Percentiles rank a stretch among this genome's conserved stretches.
phyloP scores from a whole-genome alignment of 2,329 filamentous ascomycete genomes.

The Tolypocladium capitatum region DNA sequence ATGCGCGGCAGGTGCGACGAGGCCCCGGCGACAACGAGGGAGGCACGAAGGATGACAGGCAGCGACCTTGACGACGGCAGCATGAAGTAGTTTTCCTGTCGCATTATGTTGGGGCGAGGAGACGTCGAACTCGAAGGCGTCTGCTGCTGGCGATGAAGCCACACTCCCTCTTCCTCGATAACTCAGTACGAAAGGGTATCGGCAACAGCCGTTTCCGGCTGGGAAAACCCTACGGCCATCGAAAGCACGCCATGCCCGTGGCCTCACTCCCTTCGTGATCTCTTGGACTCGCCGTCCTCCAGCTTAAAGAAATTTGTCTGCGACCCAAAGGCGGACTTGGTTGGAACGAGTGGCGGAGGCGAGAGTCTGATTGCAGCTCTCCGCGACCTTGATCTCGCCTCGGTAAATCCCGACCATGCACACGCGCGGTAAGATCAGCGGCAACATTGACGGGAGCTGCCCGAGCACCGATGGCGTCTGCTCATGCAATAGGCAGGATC shows the following conservation, averaged over 20 bases:
- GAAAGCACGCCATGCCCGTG: background rate
- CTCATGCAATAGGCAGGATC: constrained; percentile 47
- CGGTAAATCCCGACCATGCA: constrained; percentile 45
- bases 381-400: constrained; percentile 33
- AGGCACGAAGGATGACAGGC: background rate
- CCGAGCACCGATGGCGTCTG: constrained; percentile 49
- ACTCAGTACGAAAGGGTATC: background rate
- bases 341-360: constrained; percentile 21
- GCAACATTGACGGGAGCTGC: constrained; percentile 44
- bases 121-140: background rate
- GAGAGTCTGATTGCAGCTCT: constrained; percentile 22
- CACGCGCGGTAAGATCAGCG: constrained; percentile 46
- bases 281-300: constrained; percentile 5
- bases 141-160: background rate
- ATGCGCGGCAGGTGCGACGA: background rate
- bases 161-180: background rate
- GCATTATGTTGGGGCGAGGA: background rate
- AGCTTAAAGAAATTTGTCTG: constrained; percentile 22
- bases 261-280: background rate
- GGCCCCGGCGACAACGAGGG: background rate
- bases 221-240: background rate
- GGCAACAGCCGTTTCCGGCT: background rate
- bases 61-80: background rate
- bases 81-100: background rate
- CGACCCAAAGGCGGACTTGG: constrained; percentile 31